Conservation (phyloP, 208 protist species). For the Angomonas deanei region DNA sequence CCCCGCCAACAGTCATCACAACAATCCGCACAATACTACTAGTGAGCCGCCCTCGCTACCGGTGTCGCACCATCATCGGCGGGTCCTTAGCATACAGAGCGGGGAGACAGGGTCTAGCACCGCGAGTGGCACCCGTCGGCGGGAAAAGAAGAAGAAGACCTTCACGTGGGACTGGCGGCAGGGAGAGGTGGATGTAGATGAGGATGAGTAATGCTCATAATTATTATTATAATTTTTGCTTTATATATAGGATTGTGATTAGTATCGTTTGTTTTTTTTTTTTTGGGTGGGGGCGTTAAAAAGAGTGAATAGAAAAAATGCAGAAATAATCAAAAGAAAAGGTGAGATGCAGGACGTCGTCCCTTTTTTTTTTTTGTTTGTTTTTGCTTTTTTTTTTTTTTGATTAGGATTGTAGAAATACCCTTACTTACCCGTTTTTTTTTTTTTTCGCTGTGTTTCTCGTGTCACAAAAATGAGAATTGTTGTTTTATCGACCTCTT, state of each 20-base stretch:
- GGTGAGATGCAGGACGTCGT: no score
- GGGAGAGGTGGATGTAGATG: slow-evolving; percentile 16
- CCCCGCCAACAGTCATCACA: not conserved
- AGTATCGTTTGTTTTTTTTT: not conserved
- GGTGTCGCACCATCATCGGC: no score
- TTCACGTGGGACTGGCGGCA: slow-evolving; percentile 50
- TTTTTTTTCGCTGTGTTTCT: not conserved
- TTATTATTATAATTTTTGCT: slow-evolving; percentile 1
- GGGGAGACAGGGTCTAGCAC: not conserved
- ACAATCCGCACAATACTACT: not conserved
- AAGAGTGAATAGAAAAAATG: not conserved
- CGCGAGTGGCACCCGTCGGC: not conserved
- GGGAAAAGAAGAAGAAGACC: slow-evolving; percentile 10
- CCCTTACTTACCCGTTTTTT: not conserved
- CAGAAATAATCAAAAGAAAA: slow-evolving; percentile 2
- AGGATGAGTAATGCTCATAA: slow-evolving; percentile 18
- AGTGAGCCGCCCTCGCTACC: no score
- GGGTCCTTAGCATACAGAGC: not conserved
- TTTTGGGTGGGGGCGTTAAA: not conserved
- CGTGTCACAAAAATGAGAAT: not conserved
- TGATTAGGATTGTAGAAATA: not conserved
- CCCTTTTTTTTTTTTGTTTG: not conserved
- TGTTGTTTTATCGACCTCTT: not conserved
- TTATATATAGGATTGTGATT: not conserved
- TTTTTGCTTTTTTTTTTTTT: slow-evolving; percentile 1